Evolutionary conservation across 2,329 filamentous ascomycete genomes (phyloP), one percentile per base, ranked within the genome.

Genomic region (Chaetomium sp.): DNA sequence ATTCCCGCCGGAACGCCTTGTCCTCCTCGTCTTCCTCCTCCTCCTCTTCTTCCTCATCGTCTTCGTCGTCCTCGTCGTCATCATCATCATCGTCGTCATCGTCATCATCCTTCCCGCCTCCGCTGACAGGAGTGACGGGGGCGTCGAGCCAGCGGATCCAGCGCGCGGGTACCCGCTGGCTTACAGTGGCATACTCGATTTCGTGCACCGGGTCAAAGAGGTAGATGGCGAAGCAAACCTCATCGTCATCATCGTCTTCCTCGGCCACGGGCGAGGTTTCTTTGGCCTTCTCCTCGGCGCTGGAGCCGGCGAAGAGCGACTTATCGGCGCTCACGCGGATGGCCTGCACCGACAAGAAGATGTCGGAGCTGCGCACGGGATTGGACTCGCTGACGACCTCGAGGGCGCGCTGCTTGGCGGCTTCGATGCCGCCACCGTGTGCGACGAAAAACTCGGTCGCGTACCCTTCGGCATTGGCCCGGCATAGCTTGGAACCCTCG

Each of bases 101-200:
- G 19, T 75, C 72, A 44, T 79, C 73, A 33, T 79, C 77, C 56
- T 78, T 79, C 53, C 75, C 76, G 35, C 72, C 74, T 5, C 81
- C 79, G 3, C 80, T 81, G 56, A 80, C 62, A 2, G 79, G 75
- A n/a, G 74, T 51, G 38, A 53, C 72, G 3, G 86, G 79, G 9
- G 88, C 87, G 69, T 99, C 92, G 6, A 99, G 80, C 94, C 94
- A 99, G 58, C 86, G 81, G 50, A 89, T 81, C 94, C 94, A 99
- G 67, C 86, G 86, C 42, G 84, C 81, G 0, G 94, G 94, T 49
- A 97, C 78, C 7, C 84, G 71, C 74, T 99, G 94, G 57, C 89
- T 91, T 65, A 96, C 71, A 1, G 89, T 83, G 62, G 85, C 81
- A 76, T 94, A 97, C 56, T 87, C 85, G 64, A 99, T 95, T 57